phyloP scores from a whole-genome alignment of 257 asterid genomes.

The Nicotiana sylvestris region DNA sequence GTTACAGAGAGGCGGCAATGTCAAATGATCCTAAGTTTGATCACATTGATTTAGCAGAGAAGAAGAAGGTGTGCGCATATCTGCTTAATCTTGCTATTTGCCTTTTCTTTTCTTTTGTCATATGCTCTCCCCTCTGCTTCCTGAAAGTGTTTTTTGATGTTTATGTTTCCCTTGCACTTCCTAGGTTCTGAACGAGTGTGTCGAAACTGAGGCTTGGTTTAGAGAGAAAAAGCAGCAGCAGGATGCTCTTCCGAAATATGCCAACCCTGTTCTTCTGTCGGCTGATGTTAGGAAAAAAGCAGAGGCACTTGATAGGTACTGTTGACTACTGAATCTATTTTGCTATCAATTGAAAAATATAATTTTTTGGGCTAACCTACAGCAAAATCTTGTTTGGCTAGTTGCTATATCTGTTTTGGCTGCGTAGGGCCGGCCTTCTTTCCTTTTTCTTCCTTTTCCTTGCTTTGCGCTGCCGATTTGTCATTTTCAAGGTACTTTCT shows the following conservation, averaged over 20 bases:
- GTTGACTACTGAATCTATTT: background rate
- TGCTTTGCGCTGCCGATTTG: background rate
- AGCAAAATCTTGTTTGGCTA: background rate
- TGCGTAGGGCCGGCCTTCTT: background rate
- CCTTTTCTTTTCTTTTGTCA: background rate
- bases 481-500: background rate
- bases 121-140: background rate
- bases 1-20: constrained; percentile 84
- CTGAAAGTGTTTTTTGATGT: background rate
- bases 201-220: constrained; percentile 86
- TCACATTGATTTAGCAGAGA: constrained; percentile 72
- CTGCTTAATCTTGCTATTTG: background rate
- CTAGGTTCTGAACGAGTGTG: constrained; percentile 81
- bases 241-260: constrained; percentile 72
- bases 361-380: background rate
- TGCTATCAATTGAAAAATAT: background rate
- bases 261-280: constrained; percentile 60
- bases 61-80: constrained; percentile 52
- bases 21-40: constrained; percentile 71
- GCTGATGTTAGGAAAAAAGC: constrained; percentile 73
- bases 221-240: constrained; percentile 80
- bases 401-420: background rate
- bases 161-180: background rate
- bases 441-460: background rate
- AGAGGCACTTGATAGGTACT: constrained; percentile 79